Conservation (phyloP, 371 early-diverging fungal genomes). For the Circinella umbellata region DNA sequence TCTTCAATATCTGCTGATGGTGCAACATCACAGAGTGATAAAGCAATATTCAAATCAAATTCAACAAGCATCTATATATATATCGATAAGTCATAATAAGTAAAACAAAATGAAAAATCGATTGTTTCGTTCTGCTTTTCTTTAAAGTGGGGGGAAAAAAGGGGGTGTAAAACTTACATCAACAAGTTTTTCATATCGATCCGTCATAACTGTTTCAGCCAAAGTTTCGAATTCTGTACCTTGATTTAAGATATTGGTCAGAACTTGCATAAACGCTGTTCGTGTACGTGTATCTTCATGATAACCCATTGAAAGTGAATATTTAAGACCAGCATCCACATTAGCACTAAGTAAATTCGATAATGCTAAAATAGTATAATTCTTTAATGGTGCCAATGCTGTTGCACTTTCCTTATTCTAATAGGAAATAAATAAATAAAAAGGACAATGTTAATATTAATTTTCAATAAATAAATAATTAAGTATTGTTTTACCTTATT, state of each 20-base stretch:
- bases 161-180: slow-evolving; percentile 56
- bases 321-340: slow-evolving; percentile 89
- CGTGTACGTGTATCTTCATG: slow-evolving; percentile 89
- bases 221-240: slow-evolving; percentile 88
- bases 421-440: slow-evolving; percentile 8
- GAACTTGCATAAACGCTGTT: slow-evolving; percentile 90
- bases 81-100: not conserved
- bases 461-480: no score
- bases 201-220: slow-evolving; percentile 76
- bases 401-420: slow-evolving; percentile 65
- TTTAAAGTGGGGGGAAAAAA: no score
- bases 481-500: slow-evolving; percentile 13
- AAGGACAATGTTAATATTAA: no score
- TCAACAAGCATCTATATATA: slow-evolving; percentile 58
- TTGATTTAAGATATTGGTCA: slow-evolving; percentile 88
- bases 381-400: slow-evolving; percentile 73
- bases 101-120: not conserved
- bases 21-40: slow-evolving; percentile 88
- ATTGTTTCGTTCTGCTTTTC: no score
- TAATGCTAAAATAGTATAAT: slow-evolving; percentile 85
- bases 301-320: slow-evolving; percentile 90
- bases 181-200: slow-evolving; percentile 76
- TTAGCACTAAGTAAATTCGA: slow-evolving; percentile 90
- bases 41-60: slow-evolving; percentile 71
- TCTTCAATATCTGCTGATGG: slow-evolving; percentile 89